phyloP scores from a whole-genome alignment of 371 early-diverging fungal species.

The Mortierella sp. region DNA sequence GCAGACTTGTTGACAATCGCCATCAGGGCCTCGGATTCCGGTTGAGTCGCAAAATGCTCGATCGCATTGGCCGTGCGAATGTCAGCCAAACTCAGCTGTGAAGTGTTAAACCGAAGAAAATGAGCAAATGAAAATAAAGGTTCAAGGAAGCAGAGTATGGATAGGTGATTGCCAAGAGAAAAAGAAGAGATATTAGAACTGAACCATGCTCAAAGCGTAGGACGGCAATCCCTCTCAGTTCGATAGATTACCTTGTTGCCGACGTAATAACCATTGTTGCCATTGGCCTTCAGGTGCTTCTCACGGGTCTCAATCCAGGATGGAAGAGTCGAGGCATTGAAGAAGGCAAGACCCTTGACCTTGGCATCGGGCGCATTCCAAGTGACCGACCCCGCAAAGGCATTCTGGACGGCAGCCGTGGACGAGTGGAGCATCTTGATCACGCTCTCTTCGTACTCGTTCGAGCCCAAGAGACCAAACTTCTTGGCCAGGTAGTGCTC shows the following conservation, averaged over 20 bases:
- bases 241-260: slow-evolving; percentile 30
- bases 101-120: background rate
- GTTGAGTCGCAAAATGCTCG: slow-evolving; percentile 22
- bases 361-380: slow-evolving; percentile 27
- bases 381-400: slow-evolving; percentile 20
- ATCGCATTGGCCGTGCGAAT: slow-evolving; percentile 36
- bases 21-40: slow-evolving; percentile 16
- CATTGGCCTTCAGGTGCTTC: slow-evolving; percentile 42
- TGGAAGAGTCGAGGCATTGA: slow-evolving; percentile 7
- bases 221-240: background rate
- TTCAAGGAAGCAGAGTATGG: background rate
- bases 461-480: slow-evolving; percentile 43
- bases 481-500: slow-evolving; percentile 45
- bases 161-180: too few species aligned
- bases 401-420: background rate
- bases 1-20: slow-evolving; percentile 22
- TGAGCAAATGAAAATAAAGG: background rate
- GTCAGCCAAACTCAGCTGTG: slow-evolving; percentile 43
- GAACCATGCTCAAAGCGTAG: background rate
- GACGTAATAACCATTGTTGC: slow-evolving; percentile 47
- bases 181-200: background rate
- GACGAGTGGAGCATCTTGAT: slow-evolving; percentile 34
- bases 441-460: slow-evolving; percentile 36
- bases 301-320: slow-evolving; percentile 27
- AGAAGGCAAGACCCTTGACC: background rate